Percentiles rank a stretch among this genome's conserved stretches.
phyloP scores from a whole-genome alignment of 2,329 filamentous ascomycete species.

The Monilinia vaccinii-corymbosi region DNA sequence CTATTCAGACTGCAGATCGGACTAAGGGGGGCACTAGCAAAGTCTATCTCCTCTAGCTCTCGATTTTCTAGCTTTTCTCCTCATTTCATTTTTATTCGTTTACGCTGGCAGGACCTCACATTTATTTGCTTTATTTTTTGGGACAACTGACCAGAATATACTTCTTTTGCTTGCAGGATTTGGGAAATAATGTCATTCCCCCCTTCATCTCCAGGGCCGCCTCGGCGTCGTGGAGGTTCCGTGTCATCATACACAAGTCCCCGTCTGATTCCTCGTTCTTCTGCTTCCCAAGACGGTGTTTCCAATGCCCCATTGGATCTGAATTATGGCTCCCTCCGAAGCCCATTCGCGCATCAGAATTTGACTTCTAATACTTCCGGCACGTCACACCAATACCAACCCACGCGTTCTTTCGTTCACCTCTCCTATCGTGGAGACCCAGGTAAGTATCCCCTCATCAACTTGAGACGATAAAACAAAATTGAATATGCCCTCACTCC shows the following conservation, averaged over 20 bases:
- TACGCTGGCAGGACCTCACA: too few species aligned
- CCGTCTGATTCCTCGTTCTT: conserved; percentile 21
- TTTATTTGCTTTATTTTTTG: neutral
- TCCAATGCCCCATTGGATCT: conserved; percentile 14
- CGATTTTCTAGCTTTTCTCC: neutral
- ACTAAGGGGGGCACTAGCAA: neutral
- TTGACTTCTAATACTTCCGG: conserved; percentile 14
- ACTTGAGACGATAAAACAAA: neutral
- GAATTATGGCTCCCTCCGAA: conserved; percentile 22
- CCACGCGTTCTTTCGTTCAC: conserved; percentile 64
- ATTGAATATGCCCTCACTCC: neutral
- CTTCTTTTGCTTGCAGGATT: neutral
- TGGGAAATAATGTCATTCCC: conserved; percentile 21
- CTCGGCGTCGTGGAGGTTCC: conserved; percentile 17
- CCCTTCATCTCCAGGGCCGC: conserved; percentile 18
- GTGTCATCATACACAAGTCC: conserved; percentile 23
- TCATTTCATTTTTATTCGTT: neutral
- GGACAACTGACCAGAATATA: neutral
- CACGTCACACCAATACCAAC: conserved; percentile 44
- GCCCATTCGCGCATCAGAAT: conserved; percentile 12
- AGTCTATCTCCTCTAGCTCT: too few species aligned
- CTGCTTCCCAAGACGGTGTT: conserved; percentile 15
- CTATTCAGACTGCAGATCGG: too few species aligned
- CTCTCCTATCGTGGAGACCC: conserved; percentile 51
- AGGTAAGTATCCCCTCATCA: conserved; percentile 34